A percentile compares a stretch with the other conserved stretches of the same genome.
These are phyloP conservation scores for Rubia peregrina DNA, from an alignment of 305 asterid genomes.

Conservation along the genomic window DNA sequence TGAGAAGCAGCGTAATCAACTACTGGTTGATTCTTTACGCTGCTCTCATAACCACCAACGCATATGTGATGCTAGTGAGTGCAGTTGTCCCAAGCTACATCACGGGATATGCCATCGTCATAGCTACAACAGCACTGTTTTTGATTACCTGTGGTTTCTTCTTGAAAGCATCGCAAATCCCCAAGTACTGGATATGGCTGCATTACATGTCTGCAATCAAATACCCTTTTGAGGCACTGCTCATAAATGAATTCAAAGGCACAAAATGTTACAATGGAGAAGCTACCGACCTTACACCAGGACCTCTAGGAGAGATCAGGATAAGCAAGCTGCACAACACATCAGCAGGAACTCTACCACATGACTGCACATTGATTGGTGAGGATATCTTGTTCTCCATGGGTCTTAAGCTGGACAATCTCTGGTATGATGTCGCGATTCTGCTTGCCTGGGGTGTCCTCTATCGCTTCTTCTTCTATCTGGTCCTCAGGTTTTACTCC, in stretches of 20 bases:
- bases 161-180: constrained; percentile 69
- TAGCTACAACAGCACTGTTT: constrained; percentile 88
- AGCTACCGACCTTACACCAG: constrained; percentile 54
- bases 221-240: constrained; percentile 82
- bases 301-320: constrained; percentile 67
- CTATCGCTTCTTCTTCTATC: constrained; percentile 60
- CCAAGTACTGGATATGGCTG: constrained; percentile 68
- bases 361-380: constrained; percentile 52
- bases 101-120: constrained; percentile 81
- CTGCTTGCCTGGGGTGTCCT: constrained; percentile 82
- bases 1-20: constrained; percentile 35
- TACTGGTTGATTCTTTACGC: constrained; percentile 81
- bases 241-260: constrained; percentile 73
- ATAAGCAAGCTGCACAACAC: constrained; percentile 51
- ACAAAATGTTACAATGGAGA: constrained; percentile 46
- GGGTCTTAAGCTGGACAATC: constrained; percentile 53
- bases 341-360: constrained; percentile 16
- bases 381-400: constrained; percentile 65
- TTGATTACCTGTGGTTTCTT: constrained; percentile 85
- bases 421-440: constrained; percentile 63
- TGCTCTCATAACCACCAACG: constrained; percentile 76
- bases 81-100: constrained; percentile 81
- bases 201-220: constrained; percentile 84
- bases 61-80: constrained; percentile 79
- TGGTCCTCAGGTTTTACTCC: constrained; percentile 78